Conservation (phyloP, 306 rosid genomes). For the Purshia tridentata region DNA sequence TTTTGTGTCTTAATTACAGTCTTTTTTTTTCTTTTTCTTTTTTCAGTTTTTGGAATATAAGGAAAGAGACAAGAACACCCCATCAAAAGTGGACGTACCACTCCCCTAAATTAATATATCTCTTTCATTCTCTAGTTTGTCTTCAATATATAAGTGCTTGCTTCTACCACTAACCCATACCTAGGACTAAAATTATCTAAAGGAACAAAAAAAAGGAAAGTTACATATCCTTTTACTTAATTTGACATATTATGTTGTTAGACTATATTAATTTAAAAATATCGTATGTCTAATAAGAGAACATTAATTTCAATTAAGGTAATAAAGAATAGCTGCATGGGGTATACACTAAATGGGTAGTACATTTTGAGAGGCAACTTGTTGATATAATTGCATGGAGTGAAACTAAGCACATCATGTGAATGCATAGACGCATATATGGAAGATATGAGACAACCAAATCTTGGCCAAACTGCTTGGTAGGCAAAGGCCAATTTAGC, state of each 20-base stretch:
- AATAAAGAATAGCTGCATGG: too few species aligned
- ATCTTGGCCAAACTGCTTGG: neutral
- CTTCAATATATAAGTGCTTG: neutral
- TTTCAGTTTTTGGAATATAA: conserved; percentile 27
- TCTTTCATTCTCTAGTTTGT: conserved; percentile 2
- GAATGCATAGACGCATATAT: neutral
- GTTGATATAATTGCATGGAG: neutral
- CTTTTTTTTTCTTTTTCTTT: conserved; percentile 9
- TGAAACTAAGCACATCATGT: conserved; percentile 15
- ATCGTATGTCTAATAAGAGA: too few species aligned
- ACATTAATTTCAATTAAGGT: too few species aligned
- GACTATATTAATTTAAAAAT: too few species aligned
- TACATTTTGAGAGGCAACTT: neutral
- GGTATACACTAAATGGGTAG: too few species aligned
- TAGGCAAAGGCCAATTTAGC: neutral
- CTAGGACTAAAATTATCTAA: neutral
- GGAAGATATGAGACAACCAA: neutral
- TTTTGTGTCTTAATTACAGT: conserved; percentile 26
- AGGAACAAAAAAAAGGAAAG: too few species aligned
- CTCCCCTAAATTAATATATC: neutral
- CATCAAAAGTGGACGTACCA: conserved; percentile 20
- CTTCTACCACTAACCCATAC: neutral
- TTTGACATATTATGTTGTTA: too few species aligned
- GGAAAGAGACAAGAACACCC: conserved; percentile 40
- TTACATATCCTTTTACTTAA: too few species aligned